Base-by-base conservation (phyloP, 495 filamentous ascomycete genomes). In the Astrothelium subdiscretum region DNA sequence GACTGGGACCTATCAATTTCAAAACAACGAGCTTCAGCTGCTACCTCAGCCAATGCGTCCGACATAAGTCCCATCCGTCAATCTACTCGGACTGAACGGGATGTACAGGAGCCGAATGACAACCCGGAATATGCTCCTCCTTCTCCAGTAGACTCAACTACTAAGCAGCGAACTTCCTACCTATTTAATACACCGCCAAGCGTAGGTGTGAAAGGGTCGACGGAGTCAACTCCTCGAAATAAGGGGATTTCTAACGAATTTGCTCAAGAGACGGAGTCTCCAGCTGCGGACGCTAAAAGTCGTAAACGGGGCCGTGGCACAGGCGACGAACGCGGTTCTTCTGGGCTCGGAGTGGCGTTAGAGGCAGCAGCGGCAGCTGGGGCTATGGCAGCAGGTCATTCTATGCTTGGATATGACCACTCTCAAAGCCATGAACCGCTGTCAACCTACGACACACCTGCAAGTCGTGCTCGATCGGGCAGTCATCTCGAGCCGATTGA, bases 121-220 rank as follows among this genome's bases (percentile, higher is more conserved):
- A 20, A 54, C 29, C 15, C 54, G 44, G 10, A 61, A 62, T 31
- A 38, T 38, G 18, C 57, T n/a, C 65, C 72, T 29, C 71, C 76
- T 51, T 73, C 76, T 24, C 75, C 79, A 32, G 70, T 78, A n/a
- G 75, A 81, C 35, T 75, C 80, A 38, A 78, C 76, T 2, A 78
- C 78, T 3, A 81, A 81, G 63, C 81, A 83, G 52, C 74, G 77
- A 48, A 76, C 80, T 3, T 81, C 82, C 22, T 70, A 77, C 29
- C 73, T 85, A 2, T 83, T 85, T 64, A 68, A 76, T 35, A 78
- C 81, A 13, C 80, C 82, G 3, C 80, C 80, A 3, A 54, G 48
- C 15, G 24, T 54, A 26, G 48, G 48, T 10, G 24, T 20, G 24
- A 54, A 54, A 15, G 48, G 48, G 11, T 54, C 48, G 12, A 54